These are phyloP conservation scores for Ascobolus immersus DNA, from an alignment of 495 filamentous ascomycete species.

Conservation along the genomic window DNA sequence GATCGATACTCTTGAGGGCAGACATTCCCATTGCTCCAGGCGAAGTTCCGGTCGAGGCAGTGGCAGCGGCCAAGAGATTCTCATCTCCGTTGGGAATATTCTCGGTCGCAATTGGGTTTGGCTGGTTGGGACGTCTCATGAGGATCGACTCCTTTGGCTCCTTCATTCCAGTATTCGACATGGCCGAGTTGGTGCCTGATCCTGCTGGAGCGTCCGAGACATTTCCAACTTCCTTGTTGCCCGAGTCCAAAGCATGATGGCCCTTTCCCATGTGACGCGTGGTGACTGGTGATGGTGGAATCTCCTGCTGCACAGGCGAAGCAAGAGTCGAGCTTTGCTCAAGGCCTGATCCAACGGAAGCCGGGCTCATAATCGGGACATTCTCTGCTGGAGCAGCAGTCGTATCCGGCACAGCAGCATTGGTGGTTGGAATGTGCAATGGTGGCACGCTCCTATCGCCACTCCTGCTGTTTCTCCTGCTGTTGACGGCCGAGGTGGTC, in stretches of 20 bases:
- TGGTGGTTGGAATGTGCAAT: conserved; percentile 18
- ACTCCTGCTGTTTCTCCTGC: conserved; percentile 50
- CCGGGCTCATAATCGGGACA: conserved; percentile 13
- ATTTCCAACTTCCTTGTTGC: conserved; percentile 75
- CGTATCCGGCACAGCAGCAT: conserved; percentile 17
- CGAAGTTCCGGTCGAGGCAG: conserved; percentile 12
- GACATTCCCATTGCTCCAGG: conserved; percentile 33
- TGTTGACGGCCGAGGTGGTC: conserved; percentile 32
- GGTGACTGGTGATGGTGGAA: conserved; percentile 73
- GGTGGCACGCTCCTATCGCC: conserved; percentile 35
- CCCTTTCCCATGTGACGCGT: conserved; percentile 50
- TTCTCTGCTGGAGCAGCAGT: conserved; percentile 12
- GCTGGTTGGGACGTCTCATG: conserved; percentile 42
- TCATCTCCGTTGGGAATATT: conserved; percentile 17
- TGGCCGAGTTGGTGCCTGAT: conserved; percentile 26
- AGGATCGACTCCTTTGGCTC: conserved; percentile 56
- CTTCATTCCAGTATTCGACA: too few relatives aligned
- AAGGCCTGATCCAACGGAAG: conserved; percentile 13
- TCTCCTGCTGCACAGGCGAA: conserved; percentile 30
- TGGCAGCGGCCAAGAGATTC: conserved; percentile 8
- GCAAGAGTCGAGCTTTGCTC: conserved; percentile 13
- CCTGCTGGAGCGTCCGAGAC: conserved; percentile 80
- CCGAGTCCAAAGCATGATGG: conserved; percentile 53
- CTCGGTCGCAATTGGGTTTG: conserved; percentile 27
- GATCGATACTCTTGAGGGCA: conserved; percentile 67